Evolutionary conservation across 352 stramenopile species (phyloP).

Genomic region (Halophytophthora polymorphica): DNA sequence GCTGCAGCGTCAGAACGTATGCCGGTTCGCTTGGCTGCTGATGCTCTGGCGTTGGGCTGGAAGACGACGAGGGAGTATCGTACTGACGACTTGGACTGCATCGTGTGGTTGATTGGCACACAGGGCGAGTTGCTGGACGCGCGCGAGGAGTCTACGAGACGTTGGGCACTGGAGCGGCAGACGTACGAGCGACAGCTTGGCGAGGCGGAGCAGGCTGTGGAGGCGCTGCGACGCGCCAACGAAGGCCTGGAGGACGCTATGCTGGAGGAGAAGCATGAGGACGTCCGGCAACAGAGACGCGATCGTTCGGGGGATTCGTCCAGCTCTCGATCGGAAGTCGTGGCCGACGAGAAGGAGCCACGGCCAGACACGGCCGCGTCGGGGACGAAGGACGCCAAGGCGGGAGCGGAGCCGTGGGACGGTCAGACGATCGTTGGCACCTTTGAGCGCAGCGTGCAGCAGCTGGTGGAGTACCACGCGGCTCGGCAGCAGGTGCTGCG

Average conservation of each 20-base stretch:
- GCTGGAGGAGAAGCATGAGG: slow-evolving; percentile 31
- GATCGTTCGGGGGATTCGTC: slow-evolving; percentile 3
- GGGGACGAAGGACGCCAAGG: slow-evolving; percentile 13
- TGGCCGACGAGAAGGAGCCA: slow-evolving; percentile 3
- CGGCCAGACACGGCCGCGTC: slow-evolving; percentile 2
- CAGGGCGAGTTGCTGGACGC: slow-evolving; percentile 58
- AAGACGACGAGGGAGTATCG: too few species aligned
- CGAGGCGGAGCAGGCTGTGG: slow-evolving; percentile 60
- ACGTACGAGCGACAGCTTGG: slow-evolving; percentile 64
- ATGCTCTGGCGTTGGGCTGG: too few species aligned
- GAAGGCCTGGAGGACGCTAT: slow-evolving; percentile 56
- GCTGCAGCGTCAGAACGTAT: slow-evolving; percentile 71
- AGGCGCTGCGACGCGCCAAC: slow-evolving; percentile 52
- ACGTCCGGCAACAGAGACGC: slow-evolving; percentile 7
- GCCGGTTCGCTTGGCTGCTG: neutral
- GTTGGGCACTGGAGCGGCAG: slow-evolving; percentile 68
- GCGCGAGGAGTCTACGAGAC: slow-evolving; percentile 56
- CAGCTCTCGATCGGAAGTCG: slow-evolving; percentile 2
- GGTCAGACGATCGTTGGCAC: slow-evolving; percentile 17
- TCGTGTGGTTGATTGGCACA: slow-evolving; percentile 3
- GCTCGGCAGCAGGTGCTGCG: slow-evolving; percentile 53
- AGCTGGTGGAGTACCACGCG: slow-evolving; percentile 58
- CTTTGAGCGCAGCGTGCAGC: slow-evolving; percentile 52
- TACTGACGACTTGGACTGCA: slow-evolving; percentile 1
- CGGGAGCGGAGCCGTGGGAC: slow-evolving; percentile 4